Evolutionary conservation across 2,329 filamentous ascomycete genomes (phyloP).

Genomic region (Massarina eburnea): DNA sequence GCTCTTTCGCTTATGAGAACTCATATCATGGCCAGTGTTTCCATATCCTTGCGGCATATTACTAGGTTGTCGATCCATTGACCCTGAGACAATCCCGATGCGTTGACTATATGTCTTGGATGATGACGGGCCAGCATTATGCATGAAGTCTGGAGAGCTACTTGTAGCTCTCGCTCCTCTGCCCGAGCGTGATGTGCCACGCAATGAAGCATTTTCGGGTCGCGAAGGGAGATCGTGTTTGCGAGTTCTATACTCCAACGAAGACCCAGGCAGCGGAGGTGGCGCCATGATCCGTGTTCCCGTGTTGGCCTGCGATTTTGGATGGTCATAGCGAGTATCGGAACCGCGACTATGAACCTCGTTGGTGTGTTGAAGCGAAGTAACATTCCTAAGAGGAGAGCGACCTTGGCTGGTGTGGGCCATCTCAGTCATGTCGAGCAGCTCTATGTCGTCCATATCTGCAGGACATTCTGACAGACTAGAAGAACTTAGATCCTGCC

Average conservation of each 20-base stretch:
- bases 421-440: conserved; percentile 3
- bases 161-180: not conserved
- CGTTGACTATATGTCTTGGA: conserved; percentile 7
- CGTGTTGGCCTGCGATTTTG: conserved; percentile 32
- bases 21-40: no score
- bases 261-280: conserved; percentile 3
- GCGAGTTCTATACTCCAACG: not conserved
- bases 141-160: conserved; percentile 16
- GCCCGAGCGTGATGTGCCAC: no score
- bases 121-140: not conserved
- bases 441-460: no score
- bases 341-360: not conserved
- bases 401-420: not conserved
- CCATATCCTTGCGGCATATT: not conserved
- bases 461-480: conserved; percentile 13
- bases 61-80: not conserved
- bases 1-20: conserved; percentile 15
- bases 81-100: not conserved
- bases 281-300: conserved; percentile 34
- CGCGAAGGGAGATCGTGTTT: not conserved
- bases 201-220: not conserved
- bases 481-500: conserved; percentile 2
- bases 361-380: not conserved
- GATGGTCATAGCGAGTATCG: not conserved
- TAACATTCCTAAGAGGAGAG: not conserved